Percentiles rank a stretch among this genome's conserved stretches.
phyloP scores from a whole-genome alignment of 768 basidiomycete genomes.

The Rhodotorula paludigena region DNA sequence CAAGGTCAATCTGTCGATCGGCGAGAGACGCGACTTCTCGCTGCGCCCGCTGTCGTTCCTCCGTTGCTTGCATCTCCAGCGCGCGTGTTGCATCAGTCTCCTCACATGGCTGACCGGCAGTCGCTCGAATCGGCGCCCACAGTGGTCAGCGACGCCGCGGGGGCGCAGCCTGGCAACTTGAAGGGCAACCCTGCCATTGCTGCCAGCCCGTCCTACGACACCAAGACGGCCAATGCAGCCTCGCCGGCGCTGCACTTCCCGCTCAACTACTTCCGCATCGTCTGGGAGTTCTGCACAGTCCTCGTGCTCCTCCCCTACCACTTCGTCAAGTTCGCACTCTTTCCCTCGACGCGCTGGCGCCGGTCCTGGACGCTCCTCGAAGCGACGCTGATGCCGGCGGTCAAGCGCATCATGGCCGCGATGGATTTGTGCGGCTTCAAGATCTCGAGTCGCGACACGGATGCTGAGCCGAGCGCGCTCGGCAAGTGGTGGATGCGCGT shows the following conservation, averaged over 20 bases:
- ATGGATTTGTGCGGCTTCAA: slow-evolving; percentile 22
- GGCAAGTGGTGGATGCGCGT: background rate
- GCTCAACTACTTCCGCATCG: background rate
- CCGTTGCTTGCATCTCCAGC: too few species aligned
- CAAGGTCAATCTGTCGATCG: too few species aligned
- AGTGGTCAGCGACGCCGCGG: too few species aligned
- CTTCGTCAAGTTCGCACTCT: slow-evolving; percentile 13
- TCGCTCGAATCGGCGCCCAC: too few species aligned
- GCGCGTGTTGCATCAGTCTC: too few species aligned
- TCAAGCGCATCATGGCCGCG: slow-evolving; percentile 8
- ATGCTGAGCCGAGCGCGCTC: background rate
- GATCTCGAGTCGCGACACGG: slow-evolving; percentile 8
- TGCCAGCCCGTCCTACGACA: background rate
- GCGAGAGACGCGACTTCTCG: too few species aligned
- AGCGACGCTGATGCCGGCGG: background rate
- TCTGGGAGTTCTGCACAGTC: slow-evolving; percentile 1
- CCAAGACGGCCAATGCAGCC: background rate
- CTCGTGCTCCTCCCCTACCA: slow-evolving; percentile 18
- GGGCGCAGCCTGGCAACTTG: background rate
- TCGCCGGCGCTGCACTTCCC: background rate
- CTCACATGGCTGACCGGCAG: too few species aligned
- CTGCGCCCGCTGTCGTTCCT: too few species aligned
- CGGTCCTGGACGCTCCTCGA: slow-evolving; percentile 10
- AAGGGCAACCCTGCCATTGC: background rate
- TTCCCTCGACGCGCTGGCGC: slow-evolving; percentile 6